phyloP scores from a whole-genome alignment of 2,329 filamentous ascomycete species.

The Escovopsis sp. region DNA sequence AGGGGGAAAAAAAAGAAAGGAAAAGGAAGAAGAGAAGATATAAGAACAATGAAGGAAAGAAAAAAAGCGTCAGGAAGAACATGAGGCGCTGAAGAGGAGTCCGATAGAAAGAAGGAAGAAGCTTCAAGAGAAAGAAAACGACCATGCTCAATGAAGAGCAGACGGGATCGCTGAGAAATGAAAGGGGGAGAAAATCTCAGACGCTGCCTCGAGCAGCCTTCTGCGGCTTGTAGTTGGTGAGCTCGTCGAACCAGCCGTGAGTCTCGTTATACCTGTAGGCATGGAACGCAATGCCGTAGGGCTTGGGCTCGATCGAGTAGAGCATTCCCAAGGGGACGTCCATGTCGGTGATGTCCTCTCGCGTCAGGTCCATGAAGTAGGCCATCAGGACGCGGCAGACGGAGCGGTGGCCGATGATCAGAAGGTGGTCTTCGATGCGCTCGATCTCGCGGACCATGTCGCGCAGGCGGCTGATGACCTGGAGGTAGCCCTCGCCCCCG shows the following conservation, averaged over 20 bases:
- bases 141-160: too few relatives aligned
- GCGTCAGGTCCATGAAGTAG: slow-evolving; percentile 86
- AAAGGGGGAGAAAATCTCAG: slow-evolving; percentile 4
- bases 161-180: neutral
- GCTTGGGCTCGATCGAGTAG: slow-evolving; percentile 92
- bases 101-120: neutral
- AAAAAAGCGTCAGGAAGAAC: too few relatives aligned
- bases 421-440: slow-evolving; percentile 87
- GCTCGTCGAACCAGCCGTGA: slow-evolving; percentile 65
- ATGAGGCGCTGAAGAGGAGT: too few relatives aligned
- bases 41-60: neutral
- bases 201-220: slow-evolving; percentile 24
- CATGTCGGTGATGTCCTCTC: slow-evolving; percentile 84
- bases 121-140: neutral
- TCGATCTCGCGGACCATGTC: slow-evolving; percentile 96
- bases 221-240: slow-evolving; percentile 68
- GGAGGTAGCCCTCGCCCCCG: slow-evolving; percentile 89
- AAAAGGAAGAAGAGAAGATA: neutral
- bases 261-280: slow-evolving; percentile 79
- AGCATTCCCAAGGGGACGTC: slow-evolving; percentile 89
- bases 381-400: slow-evolving; percentile 85
- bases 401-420: slow-evolving; percentile 84
- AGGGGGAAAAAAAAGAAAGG: neutral
- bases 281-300: slow-evolving; percentile 94
- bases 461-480: slow-evolving; percentile 87